phyloP scores from a whole-genome alignment of 306 rosid genomes.

The Quercus gilva region DNA sequence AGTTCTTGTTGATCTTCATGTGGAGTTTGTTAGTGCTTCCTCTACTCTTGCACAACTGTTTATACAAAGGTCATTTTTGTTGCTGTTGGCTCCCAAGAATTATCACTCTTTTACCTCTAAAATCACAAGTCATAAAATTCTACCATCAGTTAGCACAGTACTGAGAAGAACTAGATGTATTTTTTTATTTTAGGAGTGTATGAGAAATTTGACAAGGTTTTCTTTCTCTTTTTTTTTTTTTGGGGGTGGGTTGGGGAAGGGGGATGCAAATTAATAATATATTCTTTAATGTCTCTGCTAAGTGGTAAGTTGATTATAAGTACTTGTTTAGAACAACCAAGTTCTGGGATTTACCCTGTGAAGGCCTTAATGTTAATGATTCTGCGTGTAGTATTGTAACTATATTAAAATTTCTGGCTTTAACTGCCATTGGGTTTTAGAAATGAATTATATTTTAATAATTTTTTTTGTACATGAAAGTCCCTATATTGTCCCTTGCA shows the following conservation, averaged over 20 bases:
- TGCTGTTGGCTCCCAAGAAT: background rate
- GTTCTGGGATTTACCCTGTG: no score
- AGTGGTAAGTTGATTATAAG: background rate
- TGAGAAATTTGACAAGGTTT: no score
- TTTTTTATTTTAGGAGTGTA: no score
- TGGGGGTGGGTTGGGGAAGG: no score
- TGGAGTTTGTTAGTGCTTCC: background rate
- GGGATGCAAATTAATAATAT: background rate
- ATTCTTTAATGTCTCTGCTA: background rate
- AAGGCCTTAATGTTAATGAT: background rate
- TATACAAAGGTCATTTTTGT: background rate
- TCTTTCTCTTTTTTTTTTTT: no score
- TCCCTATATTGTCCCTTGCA: background rate
- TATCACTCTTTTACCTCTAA: background rate
- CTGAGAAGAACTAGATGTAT: no score
- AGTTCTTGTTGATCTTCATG: background rate
- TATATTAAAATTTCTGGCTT: background rate
- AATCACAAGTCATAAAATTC: background rate
- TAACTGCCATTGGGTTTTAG: no score
- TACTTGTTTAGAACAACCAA: background rate
- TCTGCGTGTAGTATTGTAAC: background rate
- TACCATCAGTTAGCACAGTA: background rate
- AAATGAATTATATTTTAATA: no score
- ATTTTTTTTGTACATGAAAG: background rate
- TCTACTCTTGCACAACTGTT: background rate